These are phyloP conservation scores for Aquilaria yunnanensis DNA, from an alignment of 345 rosid species.

Conservation along the genomic window DNA sequence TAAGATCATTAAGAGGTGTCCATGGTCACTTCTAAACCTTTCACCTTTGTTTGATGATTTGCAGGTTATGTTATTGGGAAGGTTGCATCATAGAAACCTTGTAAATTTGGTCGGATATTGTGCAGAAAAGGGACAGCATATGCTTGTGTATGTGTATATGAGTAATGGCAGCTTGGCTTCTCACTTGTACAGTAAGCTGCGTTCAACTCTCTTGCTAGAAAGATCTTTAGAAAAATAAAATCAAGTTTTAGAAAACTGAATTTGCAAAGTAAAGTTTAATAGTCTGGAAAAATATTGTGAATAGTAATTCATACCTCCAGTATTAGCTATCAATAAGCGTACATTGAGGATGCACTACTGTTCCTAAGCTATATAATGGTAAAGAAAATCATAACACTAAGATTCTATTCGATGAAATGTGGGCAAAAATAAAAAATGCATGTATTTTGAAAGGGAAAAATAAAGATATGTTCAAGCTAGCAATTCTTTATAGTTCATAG, in stretches of 20 bases:
- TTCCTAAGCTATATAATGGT: no score
- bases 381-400: no score
- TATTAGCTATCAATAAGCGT: not conserved
- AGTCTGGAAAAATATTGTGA: no score
- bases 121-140: constrained; percentile 91
- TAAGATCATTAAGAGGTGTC: no score
- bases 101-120: constrained; percentile 97
- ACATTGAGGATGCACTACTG: no score
- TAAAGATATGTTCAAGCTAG: no score
- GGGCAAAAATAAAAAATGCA: no score
- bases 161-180: constrained; percentile 96
- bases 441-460: no score
- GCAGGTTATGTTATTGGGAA: constrained; percentile 92
- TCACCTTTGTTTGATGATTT: constrained; percentile 2
- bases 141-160: constrained; percentile 96
- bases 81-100: constrained; percentile 94
- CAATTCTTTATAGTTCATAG: no score
- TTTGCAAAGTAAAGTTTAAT: no score
- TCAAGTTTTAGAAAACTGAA: no score
- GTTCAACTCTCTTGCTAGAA: constrained; percentile 8
- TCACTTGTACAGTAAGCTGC: constrained; percentile 80
- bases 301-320: not conserved
- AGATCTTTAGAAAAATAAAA: constrained; percentile 9
- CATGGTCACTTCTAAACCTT: not conserved
- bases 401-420: no score